Evolutionary conservation across 768 basidiomycete species (phyloP).

Genomic region (Termitomyces sp.): DNA sequence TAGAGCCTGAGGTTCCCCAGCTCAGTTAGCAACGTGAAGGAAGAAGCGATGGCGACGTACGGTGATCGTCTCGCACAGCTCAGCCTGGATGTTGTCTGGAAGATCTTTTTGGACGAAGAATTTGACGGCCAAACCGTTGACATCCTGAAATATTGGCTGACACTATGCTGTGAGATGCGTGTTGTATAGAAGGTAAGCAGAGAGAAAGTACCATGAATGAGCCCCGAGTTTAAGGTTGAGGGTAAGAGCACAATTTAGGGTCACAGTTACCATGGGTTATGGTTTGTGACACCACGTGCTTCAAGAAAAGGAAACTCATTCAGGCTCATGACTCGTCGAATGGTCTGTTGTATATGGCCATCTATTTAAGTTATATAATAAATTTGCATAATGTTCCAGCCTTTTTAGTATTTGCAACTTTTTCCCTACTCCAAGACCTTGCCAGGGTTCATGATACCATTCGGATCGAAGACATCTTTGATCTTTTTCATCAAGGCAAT

Average conservation of each 20-base stretch:
- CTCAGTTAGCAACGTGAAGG: not conserved
- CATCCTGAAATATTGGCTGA: conserved; percentile 71
- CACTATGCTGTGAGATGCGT: not conserved
- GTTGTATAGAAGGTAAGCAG: not conserved
- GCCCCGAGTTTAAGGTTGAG: conserved; percentile 51
- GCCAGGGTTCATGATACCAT: conserved; percentile 89
- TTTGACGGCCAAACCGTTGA: conserved; percentile 62
- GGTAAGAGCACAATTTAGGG: conserved; percentile 28
- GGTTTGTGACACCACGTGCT: conserved; percentile 21
- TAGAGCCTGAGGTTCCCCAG: conserved; percentile 39
- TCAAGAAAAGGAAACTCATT: too few species aligned
- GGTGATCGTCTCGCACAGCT: conserved; percentile 69
- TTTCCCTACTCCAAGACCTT: conserved; percentile 55
- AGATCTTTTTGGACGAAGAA: conserved; percentile 85
- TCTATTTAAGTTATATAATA: not conserved
- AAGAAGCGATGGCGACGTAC: conserved; percentile 28
- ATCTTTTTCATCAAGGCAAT: conserved; percentile 89
- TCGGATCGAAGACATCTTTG: conserved; percentile 84
- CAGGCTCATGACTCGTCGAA: too few species aligned
- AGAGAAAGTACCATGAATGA: conserved; percentile 13
- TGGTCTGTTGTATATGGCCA: not conserved
- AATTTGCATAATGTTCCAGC: not conserved
- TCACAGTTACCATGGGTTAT: conserved; percentile 28
- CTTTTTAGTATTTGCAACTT: not conserved
- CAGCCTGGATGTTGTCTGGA: conserved; percentile 57